Conservation (phyloP, 305 asterid genomes). For the Fraxinus ornus region DNA sequence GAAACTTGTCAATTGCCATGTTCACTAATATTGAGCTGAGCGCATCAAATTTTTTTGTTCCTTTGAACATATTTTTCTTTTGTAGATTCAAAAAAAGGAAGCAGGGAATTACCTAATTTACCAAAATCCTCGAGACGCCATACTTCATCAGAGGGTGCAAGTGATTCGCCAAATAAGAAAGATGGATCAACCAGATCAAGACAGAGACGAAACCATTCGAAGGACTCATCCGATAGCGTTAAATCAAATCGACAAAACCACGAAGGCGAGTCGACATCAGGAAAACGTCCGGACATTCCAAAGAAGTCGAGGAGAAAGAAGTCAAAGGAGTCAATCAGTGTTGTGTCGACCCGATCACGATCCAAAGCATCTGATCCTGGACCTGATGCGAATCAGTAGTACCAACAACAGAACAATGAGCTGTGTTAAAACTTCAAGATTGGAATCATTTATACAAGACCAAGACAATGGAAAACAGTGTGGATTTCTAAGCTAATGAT, state of each 20-base stretch:
- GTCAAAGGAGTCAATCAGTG: conserved; percentile 17
- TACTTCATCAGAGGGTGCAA: conserved; percentile 14
- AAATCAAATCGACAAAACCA: background rate
- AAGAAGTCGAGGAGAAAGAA: conserved; percentile 28
- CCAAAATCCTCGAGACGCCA: conserved; percentile 30
- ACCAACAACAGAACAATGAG: conserved; percentile 1
- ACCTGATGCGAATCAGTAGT: background rate
- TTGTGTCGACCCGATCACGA: conserved; percentile 26
- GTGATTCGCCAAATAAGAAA: conserved; percentile 15
- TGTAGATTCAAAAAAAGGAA: conserved; percentile 46
- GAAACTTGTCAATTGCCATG: background rate
- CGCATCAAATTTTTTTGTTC: background rate
- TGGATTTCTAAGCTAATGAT: background rate
- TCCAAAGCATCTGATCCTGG: conserved; percentile 23
- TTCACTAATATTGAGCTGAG: background rate
- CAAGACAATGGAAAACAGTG: background rate
- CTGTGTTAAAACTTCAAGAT: background rate
- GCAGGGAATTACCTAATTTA: conserved; percentile 29
- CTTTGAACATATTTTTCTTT: background rate
- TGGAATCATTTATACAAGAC: background rate
- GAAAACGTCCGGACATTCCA: conserved; percentile 22
- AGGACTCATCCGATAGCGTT: conserved; percentile 17
- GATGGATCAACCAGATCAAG: conserved; percentile 30
- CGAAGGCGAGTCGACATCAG: background rate
- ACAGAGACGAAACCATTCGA: conserved; percentile 19